These are phyloP conservation scores for Lachnellula cervina DNA, from an alignment of 2,329 filamentous ascomycete genomes.

Conservation along the genomic window DNA sequence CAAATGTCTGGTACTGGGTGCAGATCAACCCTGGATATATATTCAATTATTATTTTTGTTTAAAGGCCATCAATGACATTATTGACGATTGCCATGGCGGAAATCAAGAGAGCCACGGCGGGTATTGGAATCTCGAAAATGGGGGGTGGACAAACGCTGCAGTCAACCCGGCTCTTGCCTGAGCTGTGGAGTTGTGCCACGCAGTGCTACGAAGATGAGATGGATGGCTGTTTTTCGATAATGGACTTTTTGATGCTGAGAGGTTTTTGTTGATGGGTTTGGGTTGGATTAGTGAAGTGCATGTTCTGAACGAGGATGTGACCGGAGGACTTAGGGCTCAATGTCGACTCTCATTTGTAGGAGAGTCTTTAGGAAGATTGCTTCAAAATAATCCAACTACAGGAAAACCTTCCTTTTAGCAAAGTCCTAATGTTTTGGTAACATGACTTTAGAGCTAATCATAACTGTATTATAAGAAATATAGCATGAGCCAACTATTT, in stretches of 20 bases:
- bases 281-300: background rate
- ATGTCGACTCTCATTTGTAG: background rate
- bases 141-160: background rate
- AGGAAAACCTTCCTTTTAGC: too few relatives aligned
- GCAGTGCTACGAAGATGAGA: background rate
- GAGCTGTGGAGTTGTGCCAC: background rate
- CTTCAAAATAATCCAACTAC: too few relatives aligned
- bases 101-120: background rate
- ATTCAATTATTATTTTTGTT: background rate
- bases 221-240: background rate
- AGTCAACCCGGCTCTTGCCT: background rate
- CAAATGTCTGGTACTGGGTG: background rate
- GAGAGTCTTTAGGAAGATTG: background rate
- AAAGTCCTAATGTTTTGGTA: too few relatives aligned
- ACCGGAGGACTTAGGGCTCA: background rate
- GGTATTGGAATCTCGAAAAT: background rate
- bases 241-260: background rate
- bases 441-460: too few relatives aligned
- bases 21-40: background rate
- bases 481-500: too few relatives aligned
- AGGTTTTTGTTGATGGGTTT: background rate
- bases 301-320: background rate
- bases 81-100: background rate
- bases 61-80: background rate
- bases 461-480: too few relatives aligned